Percentiles rank a stretch among this genome's conserved stretches.
These are phyloP conservation scores for Trichoderma sp. DNA, from an alignment of 2,329 filamentous ascomycete genomes.

Conservation along the genomic window DNA sequence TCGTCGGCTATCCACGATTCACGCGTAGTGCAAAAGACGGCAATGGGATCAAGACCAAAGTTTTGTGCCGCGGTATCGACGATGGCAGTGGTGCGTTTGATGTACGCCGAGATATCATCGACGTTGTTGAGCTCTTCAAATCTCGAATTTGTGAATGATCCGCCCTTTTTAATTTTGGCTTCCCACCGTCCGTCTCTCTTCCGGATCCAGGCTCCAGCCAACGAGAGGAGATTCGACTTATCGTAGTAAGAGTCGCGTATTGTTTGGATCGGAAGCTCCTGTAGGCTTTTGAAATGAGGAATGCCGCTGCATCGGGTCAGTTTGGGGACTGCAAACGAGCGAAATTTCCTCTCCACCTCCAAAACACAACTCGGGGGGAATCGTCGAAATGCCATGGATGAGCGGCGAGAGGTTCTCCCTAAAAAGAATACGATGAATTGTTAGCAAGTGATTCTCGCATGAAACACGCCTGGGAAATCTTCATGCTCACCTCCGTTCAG, in stretches of 20 bases:
- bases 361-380: background rate
- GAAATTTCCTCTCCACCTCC: background rate
- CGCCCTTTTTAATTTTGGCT: background rate
- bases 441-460: background rate
- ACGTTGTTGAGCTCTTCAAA: background rate
- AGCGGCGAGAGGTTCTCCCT: background rate
- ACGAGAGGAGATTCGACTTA: background rate
- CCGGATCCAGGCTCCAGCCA: background rate
- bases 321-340: background rate
- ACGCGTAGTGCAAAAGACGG: background rate
- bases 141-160: background rate
- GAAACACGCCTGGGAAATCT: background rate
- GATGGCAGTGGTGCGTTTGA: background rate
- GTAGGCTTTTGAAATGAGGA: background rate
- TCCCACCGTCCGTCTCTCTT: background rate
- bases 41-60: background rate
- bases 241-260: background rate
- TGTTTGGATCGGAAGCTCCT: background rate
- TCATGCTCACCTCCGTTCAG: background rate
- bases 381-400: background rate
- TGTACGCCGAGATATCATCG: background rate
- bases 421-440: fast-evolving
- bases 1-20: constrained; percentile 3
- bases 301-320: background rate
- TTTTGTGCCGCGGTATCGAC: background rate